These are phyloP conservation scores for Climacium dendroides DNA, from an alignment of 225 moss, liverwort and hornwort genomes.

Conservation along the genomic window DNA sequence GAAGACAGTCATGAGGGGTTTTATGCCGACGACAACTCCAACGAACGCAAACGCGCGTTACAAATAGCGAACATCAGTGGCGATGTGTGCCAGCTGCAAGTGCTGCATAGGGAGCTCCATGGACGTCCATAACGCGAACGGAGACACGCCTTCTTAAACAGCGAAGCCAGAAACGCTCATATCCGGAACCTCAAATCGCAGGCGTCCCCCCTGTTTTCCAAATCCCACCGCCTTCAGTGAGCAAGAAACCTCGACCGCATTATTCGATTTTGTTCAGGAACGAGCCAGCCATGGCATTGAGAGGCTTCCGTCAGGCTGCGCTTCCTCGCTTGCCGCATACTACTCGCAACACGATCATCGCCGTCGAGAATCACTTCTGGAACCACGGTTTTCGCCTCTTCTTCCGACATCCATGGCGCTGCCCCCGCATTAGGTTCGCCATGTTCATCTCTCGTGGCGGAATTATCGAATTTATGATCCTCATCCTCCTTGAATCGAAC, in stretches of 20 bases:
- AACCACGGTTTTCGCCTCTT: background rate
- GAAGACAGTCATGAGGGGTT: constrained; percentile 17
- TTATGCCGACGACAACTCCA: constrained; percentile 25
- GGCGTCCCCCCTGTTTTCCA: constrained; percentile 31
- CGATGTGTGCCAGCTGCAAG: constrained; percentile 35
- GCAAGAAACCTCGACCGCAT: constrained; percentile 10
- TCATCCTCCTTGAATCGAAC: background rate
- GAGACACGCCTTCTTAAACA: constrained; percentile 29
- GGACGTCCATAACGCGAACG: constrained; percentile 38
- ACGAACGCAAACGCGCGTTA: constrained; percentile 47
- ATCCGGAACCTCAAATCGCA: constrained; percentile 1
- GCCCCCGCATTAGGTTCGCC: background rate
- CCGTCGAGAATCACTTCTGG: constrained; percentile 2
- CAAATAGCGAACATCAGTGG: constrained; percentile 27
- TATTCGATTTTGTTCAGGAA: background rate
- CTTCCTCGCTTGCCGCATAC: background rate
- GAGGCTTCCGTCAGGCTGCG: background rate
- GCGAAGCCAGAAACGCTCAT: constrained; percentile 16
- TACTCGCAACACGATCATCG: background rate
- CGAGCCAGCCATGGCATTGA: background rate
- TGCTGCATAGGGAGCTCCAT: constrained; percentile 53
- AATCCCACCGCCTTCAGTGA: background rate
- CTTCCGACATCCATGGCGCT: constrained; percentile 6
- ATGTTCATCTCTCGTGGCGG: background rate
- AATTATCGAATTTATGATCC: background rate